A percentile compares a stretch with the other conserved stretches of the same genome.
Conservation (phyloP, 139 green algal genomes). For the Yamagishiella unicocca region DNA sequence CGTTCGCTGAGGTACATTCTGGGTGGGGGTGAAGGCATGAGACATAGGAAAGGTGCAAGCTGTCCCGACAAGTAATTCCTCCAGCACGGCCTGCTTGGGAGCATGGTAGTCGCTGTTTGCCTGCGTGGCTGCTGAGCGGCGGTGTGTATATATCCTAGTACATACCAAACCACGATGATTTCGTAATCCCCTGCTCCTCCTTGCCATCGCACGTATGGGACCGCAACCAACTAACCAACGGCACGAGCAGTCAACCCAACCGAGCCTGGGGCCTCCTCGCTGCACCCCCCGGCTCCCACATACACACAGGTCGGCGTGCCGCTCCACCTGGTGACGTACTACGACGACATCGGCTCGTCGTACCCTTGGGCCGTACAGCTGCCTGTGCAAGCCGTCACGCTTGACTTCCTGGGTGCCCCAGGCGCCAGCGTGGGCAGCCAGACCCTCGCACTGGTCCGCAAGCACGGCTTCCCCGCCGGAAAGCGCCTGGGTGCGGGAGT, state of each 20-base stretch:
- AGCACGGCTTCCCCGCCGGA: slow-evolving; percentile 79
- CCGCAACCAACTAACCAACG: no score
- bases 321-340: slow-evolving; percentile 87
- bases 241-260: no score
- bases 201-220: no score
- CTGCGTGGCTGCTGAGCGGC: no score
- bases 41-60: no score
- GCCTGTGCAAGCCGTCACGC: slow-evolving; percentile 75
- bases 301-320: slow-evolving; percentile 52
- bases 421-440: slow-evolving; percentile 68
- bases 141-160: no score
- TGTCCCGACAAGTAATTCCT: no score
- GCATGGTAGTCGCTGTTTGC: no score
- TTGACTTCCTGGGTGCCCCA: slow-evolving; percentile 85
- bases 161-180: no score
- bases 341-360: slow-evolving; percentile 79
- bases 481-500: slow-evolving; percentile 89
- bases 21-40: no score
- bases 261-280: not conserved
- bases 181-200: no score
- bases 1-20: slow-evolving; percentile 61
- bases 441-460: slow-evolving; percentile 74
- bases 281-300: not conserved
- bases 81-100: no score
- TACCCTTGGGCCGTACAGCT: slow-evolving; percentile 83